Base-by-base conservation (phyloP, 192 early-diverging fungal genomes). In the Coemansia sp. region DNA sequence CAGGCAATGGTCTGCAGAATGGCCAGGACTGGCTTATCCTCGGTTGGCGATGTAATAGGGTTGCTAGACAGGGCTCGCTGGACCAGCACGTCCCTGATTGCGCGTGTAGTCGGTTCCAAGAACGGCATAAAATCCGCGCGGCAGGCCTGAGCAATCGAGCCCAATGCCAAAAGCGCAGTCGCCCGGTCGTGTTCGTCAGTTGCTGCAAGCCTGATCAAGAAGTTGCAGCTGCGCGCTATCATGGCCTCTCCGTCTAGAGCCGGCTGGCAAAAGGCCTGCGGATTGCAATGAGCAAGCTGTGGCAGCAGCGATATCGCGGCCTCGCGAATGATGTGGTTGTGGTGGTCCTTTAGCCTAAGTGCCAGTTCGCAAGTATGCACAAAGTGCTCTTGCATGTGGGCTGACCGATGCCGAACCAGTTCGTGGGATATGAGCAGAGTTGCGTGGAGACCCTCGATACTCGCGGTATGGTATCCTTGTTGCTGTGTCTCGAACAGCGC, bases 301-400 rank as follows among this genome's bases (percentile, higher is more conserved):
- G 94, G 92, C 42, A 97, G 89, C 60, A 95, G 77, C 21, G 82
- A 76, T 26, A 96, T 92, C 0, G 95, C 93, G 4, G 94, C 90
- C 19, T 81, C 69, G 6, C 91, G 87, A 27, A 97, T 90, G 22
- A 93, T 80, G 0, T 80, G 70, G 70, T 96, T 92, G 32, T 87
- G 81, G 53, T 89, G 83, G 56, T 93, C 92, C 58, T 85, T 89
- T 60, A 92, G 86, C 44, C 83, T 71, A 18, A 95, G 70, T 9
- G 93, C 90, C 22, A 86, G 82, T 7, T 95, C 90, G 52, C 88
- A 86, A 6, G 90, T 86, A 26, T 86, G 86, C 37, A 64, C 80
- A 62, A 93, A 95, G 62, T 85, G 82, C 17, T 87, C 82, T 8
- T 87, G 84, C 88, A 97, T 94, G 72, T 92, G 95, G 84, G 86